These are phyloP conservation scores for Trametes meyenii DNA, from an alignment of 768 basidiomycete genomes.

Conservation along the genomic window DNA sequence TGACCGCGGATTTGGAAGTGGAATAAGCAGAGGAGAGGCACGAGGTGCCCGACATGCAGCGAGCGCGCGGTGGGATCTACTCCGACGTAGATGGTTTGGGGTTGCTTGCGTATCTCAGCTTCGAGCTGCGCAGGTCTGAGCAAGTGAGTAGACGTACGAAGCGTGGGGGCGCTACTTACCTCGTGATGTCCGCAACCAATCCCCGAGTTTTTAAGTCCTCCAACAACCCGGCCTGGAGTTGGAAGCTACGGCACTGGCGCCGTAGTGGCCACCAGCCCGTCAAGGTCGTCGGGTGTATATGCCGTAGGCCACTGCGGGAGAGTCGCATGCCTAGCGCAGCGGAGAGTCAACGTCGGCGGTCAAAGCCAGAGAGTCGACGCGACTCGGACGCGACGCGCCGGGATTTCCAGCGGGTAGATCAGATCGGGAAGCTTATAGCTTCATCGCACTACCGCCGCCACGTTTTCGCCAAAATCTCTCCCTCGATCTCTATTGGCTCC, in stretches of 20 bases:
- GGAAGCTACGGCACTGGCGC: constrained; percentile 19
- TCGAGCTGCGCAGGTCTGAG: constrained; percentile 18
- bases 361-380: background rate
- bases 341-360: background rate
- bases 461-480: constrained; percentile 5
- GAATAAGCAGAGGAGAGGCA: constrained; percentile 83
- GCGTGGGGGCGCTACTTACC: constrained; percentile 24
- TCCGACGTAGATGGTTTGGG: constrained; percentile 77
- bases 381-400: constrained; percentile 5
- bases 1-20: constrained; percentile 92
- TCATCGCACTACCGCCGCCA: constrained; percentile 21
- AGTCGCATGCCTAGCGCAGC: constrained; percentile 12
- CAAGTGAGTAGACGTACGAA: background rate
- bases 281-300: background rate
- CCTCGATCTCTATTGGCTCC: background rate
- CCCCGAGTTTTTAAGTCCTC: constrained; percentile 38
- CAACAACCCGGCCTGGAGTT: constrained; percentile 31
- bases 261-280: background rate
- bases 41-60: constrained; percentile 91
- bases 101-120: constrained; percentile 14
- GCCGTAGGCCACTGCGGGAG: constrained; percentile 15
- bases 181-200: constrained; percentile 41
- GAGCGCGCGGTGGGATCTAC: constrained; percentile 91
- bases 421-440: constrained; percentile 28
- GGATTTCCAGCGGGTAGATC: constrained; percentile 11